Evolutionary conservation across 768 basidiomycete species (phyloP), one percentile per base, ranked within the genome.

Genomic region (Podaxis sp.): DNA sequence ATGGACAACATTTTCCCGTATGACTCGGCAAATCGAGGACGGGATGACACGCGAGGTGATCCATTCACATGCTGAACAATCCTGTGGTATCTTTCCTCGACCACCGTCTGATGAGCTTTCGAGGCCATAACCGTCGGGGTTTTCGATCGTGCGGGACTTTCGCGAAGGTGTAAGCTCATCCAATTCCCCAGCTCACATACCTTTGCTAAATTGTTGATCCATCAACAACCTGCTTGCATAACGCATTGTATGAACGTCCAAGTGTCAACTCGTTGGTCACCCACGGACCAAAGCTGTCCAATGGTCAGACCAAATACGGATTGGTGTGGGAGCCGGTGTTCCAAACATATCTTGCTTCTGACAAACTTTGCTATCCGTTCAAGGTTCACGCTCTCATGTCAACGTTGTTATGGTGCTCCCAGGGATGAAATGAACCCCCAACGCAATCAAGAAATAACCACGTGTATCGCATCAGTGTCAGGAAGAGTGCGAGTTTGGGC

Each of bases 351-450:
- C 49, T 39, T 26, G 4, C 12, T 17, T 3, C 44, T 19, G 44
- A 46, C 44, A 46, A 46, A 46, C 44, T 22, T 46, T 46, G 44
- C 44, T 22, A 17, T 46, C 44, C 44, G 19, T 3, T 46, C 44
- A n/a, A 54, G 53, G 38, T 56, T 57, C 19, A 36, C n/a, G 49
- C 48, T 60, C 59, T 40, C 59, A 60, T 60, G 59, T 52, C 59
- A 52, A 13, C 51, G 59, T 60, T 52, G 59, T 60, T 60, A 60
- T 52, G 59, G 59, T 22, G 49, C 30, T 40, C 49, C 19, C 59
- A 60, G 59, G 59, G 59, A 5, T 22, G 51, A 26, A 39, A 39
- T 26, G 49, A 60, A 60, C 24, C 54, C 39, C 36, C 48, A 60
- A 52, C 38, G 38, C 59, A 52, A 52, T 60, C 59, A 60, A 24